Conservation (phyloP, 345 rosid species). For the Populus alba region DNA sequence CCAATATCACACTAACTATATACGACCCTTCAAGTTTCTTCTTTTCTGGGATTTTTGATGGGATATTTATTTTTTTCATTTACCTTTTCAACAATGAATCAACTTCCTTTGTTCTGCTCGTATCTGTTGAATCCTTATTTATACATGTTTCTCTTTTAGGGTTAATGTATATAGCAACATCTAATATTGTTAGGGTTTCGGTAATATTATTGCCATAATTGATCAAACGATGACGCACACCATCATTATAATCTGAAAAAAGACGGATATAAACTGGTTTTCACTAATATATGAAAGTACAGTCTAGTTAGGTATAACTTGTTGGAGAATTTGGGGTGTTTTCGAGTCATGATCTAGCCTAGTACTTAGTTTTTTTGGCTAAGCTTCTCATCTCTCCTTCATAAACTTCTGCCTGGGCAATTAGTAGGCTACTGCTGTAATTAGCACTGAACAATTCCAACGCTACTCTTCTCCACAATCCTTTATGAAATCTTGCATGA, state of each 20-base stretch:
- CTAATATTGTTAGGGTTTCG: not conserved
- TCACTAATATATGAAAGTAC: not conserved
- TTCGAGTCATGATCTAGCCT: not conserved
- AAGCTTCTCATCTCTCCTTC: not conserved
- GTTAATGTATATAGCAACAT: no score
- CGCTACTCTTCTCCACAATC: not conserved
- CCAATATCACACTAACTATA: constrained; percentile 45
- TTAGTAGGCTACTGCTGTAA: not conserved
- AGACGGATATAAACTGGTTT: not conserved
- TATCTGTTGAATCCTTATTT: not conserved
- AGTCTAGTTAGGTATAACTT: not conserved
- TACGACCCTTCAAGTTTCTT: not conserved
- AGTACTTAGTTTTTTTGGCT: not conserved
- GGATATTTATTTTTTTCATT: not conserved
- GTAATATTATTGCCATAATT: not conserved
- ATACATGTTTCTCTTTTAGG: no score
- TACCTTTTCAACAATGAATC: not conserved
- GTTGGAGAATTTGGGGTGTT: not conserved
- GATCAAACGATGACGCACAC: not conserved
- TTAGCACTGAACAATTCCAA: not conserved
- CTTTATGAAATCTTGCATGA: not conserved
- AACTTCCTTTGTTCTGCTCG: not conserved
- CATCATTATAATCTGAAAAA: not conserved
- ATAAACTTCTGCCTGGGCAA: not conserved
- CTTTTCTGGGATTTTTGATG: not conserved